Evolutionary conservation across 495 filamentous ascomycete genomes (phyloP), one percentile per base, ranked within the genome.

Genomic region (Massariosphaeria phaeospora): DNA sequence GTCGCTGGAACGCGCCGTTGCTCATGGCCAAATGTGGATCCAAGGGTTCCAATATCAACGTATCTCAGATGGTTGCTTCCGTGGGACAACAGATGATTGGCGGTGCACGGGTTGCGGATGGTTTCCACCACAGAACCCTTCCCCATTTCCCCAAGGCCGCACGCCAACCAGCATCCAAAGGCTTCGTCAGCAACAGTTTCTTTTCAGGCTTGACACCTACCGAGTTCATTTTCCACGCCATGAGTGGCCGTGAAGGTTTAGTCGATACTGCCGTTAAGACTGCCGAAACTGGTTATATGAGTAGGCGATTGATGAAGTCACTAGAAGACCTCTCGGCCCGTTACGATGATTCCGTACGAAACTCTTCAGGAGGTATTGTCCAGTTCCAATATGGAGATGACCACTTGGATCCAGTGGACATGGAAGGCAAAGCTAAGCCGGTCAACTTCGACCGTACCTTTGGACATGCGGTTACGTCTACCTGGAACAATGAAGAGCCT

Each of bases 231-330:
- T 97, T 98, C 75, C 93, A 98, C 77, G 93, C 93, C 55, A 96
- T 97, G 73, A 93, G 88, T 35, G 93, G 93, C 66, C 86, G 93
- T 82, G 93, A 96, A 81, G 93, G 93, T 79, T 75, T 98, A 57
- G 91, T 98, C 62, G 93, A 98, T 81, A 98, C 93, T n/a, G 93
- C 93, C 27, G 93, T 98, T 72, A 98, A 98, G 75, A 98, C 93
- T 13, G 93, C 93, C 24, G 93, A 98, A 70, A 98, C 93, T 4
- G 93, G 93, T 48, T 98, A 98, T 73, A 98, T 98, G 94, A 96
- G 91, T 54, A 83, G 93, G 72, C 84, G 93, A 35, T 69, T 98
- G 69, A 97, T 98, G 93, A 98, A 98, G 72, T 93, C 88, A 0
- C 75, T 98, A 30, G 93, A 98, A 66, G 93, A 98, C 78, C 74